Evolutionary conservation across 352 stramenopile genomes (phyloP).

Genomic region (Phytophthora macrochlamydospora): DNA sequence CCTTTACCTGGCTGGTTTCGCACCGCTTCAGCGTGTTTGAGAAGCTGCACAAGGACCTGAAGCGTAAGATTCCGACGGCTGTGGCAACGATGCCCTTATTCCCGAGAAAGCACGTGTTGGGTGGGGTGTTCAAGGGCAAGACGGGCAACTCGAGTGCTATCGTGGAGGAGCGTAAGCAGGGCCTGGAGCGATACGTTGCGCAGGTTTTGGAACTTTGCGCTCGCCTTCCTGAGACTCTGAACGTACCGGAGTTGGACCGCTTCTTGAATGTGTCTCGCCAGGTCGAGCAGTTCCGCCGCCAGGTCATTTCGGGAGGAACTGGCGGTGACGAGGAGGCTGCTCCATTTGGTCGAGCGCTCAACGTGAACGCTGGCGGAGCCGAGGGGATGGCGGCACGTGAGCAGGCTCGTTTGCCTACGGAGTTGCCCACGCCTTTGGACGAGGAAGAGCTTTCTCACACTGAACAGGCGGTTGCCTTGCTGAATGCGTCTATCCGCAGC

Average conservation of each 20-base stretch:
- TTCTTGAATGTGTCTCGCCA: slow-evolving; percentile 89
- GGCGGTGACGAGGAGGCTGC: slow-evolving; percentile 23
- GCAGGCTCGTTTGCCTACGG: slow-evolving; percentile 76
- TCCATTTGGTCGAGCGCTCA: slow-evolving; percentile 48
- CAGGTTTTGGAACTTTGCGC: slow-evolving; percentile 86
- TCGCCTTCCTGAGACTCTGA: slow-evolving; percentile 77
- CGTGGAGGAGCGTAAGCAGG: slow-evolving; percentile 84
- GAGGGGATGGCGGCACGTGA: slow-evolving; percentile 83
- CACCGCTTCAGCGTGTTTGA: slow-evolving; percentile 46
- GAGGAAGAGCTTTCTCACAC: slow-evolving; percentile 88
- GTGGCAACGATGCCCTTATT: slow-evolving; percentile 60
- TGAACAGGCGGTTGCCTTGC: slow-evolving; percentile 77
- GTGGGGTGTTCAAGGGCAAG: slow-evolving; percentile 84
- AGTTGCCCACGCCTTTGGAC: slow-evolving; percentile 84
- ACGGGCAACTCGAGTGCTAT: slow-evolving; percentile 88
- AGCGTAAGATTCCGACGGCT: slow-evolving; percentile 36
- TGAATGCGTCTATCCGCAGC: slow-evolving; percentile 83
- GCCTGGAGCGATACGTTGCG: slow-evolving; percentile 81
- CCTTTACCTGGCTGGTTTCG: slow-evolving; percentile 38
- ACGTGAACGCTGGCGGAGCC: slow-evolving; percentile 69
- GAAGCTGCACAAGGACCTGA: slow-evolving; percentile 42
- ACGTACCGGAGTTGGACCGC: slow-evolving; percentile 84
- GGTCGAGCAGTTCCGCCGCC: slow-evolving; percentile 84
- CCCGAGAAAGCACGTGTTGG: slow-evolving; percentile 85
- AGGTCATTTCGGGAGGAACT: slow-evolving; percentile 44